Base-by-base conservation (phyloP, 2,329 filamentous ascomycete species). In the Penicillium sp. region DNA sequence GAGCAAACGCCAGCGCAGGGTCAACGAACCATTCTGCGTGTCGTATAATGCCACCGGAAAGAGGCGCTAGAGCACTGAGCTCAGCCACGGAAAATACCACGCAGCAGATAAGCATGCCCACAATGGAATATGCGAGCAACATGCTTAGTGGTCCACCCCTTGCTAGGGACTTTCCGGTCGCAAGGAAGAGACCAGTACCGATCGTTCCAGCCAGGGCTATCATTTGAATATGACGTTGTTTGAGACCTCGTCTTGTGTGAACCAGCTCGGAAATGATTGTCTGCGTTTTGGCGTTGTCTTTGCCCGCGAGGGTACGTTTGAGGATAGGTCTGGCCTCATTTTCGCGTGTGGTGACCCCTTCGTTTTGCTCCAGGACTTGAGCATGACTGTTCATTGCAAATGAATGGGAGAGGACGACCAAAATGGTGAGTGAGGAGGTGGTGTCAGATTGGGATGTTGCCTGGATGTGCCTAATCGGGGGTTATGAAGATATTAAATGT, bases 141-240 rank as follows among this genome's bases (percentile, higher is more conserved):
- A 61, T 61, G 4, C 65, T 64, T 8, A 65, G 48, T 13, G 70
- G 70, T 4, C 70, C 70, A 16, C 60, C 61, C 46, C 56, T 60
- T 4, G 61, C 60, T 38, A 72, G 58, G 10, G 67, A 66, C 39
- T 57, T 57, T 1, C 69, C 69, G 32, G 63, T 68, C 12, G 64
- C 60, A 9, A 72, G 61, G 46, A 72, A 72, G 3, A 72, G 64
- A 25, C 70, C 68, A 3, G 68, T 71, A 21, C 69, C 68, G 27
- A 72, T 71, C 3, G 65, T 68, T 21, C 70, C 69, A 7, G 69
- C 69, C 37, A 73, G 50, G 15, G 68, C 66, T 23, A 72, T 71
- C 67, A 72, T 69, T 55, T 68, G 63, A 52, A 68, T 67, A 39
- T 68, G 66, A 8, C 66, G 59, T 44, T 66, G 59, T 21, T 63